Evolutionary conservation across 2,329 filamentous ascomycete species (phyloP), one percentile per base, ranked within the genome.

Genomic region (Aureobasidium musti): DNA sequence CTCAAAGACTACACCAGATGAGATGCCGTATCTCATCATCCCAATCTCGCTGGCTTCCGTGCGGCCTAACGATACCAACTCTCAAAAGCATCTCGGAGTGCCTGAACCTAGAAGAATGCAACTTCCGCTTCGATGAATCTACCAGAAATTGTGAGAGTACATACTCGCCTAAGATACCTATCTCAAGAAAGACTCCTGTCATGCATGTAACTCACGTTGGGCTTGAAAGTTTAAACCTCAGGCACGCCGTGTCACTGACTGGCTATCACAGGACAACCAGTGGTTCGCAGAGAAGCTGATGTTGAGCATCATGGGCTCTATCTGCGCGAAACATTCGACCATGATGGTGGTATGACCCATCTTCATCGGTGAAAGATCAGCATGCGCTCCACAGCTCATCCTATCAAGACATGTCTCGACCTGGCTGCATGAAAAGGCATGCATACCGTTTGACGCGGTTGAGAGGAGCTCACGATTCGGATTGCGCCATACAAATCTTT

Each of bases 321-420:
- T 7, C 14, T 50, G 1, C 1, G 33, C 28, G 8, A 13, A 28
- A 7, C 49, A 26, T 5, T 28, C 13, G 6, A 41, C 35, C 28
- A 47, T 23, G 28, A 23, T 28, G 56, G 41, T 60, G 39, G 23
- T 41, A 19, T 50, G 23, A 28, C 6, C 26, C 11, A 10, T 33
- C 28, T n/a, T 13, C 17, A 35, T 11, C 35, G 17, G 21, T 21
- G 6, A 35, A 28, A 17, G 56, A 60, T 60, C 56, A 57, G 30
- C 54, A 30, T 8, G 53, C 23, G 41, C 35, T 41, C 23, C 26
- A 33, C 39, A 57, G 21, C 21, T 26, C 10, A 23, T 33, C 26
- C 19, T 5, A 8, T 47, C 30, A 11, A 60, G 41, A 60, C 56
- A 60, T 47, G 56, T 60, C 56, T 60, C 56, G 56, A 47, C 28